These are phyloP conservation scores for Pestalotiopsis sp. DNA, from an alignment of 2,329 filamentous ascomycete genomes.

Conservation along the genomic window DNA sequence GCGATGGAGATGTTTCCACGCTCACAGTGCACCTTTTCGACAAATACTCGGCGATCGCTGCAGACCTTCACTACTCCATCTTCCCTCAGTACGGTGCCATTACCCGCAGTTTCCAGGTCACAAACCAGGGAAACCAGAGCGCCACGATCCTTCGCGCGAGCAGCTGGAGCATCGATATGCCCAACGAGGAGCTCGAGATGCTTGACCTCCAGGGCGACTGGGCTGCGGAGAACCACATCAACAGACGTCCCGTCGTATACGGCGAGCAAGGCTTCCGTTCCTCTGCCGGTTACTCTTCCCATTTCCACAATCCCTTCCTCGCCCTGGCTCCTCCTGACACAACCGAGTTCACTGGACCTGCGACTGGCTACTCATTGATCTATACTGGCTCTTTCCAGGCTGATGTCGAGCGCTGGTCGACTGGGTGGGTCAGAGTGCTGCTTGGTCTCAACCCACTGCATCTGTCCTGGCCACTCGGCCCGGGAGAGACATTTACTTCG, in stretches of 20 bases:
- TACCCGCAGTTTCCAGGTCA: slow-evolving; percentile 62
- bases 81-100: slow-evolving; percentile 65
- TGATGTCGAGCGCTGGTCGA: slow-evolving; percentile 64
- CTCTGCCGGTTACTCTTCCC: slow-evolving; percentile 63
- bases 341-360: slow-evolving; percentile 63
- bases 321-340: slow-evolving; percentile 57
- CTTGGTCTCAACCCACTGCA: slow-evolving; percentile 65
- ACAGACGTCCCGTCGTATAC: slow-evolving; percentile 57
- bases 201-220: slow-evolving; percentile 66
- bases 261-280: slow-evolving; percentile 55
- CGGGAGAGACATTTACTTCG: slow-evolving; percentile 60
- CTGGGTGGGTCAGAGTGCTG: slow-evolving; percentile 62
- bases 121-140: slow-evolving; percentile 56
- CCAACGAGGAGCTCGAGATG: slow-evolving; percentile 63
- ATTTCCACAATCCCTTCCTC: slow-evolving; percentile 68
- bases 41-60: slow-evolving; percentile 58
- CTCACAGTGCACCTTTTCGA: slow-evolving; percentile 61
- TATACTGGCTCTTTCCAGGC: slow-evolving; percentile 66
- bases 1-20: slow-evolving; percentile 58
- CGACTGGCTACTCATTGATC: slow-evolving; percentile 67
- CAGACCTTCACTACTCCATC: slow-evolving; percentile 64
- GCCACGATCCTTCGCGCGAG: slow-evolving; percentile 60
- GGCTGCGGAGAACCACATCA: slow-evolving; percentile 59
- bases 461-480: slow-evolving; percentile 57
- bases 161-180: slow-evolving; percentile 64